phyloP scores from a whole-genome alignment of 1,139 yeast genomes.

The Kodamaea arcana region DNA sequence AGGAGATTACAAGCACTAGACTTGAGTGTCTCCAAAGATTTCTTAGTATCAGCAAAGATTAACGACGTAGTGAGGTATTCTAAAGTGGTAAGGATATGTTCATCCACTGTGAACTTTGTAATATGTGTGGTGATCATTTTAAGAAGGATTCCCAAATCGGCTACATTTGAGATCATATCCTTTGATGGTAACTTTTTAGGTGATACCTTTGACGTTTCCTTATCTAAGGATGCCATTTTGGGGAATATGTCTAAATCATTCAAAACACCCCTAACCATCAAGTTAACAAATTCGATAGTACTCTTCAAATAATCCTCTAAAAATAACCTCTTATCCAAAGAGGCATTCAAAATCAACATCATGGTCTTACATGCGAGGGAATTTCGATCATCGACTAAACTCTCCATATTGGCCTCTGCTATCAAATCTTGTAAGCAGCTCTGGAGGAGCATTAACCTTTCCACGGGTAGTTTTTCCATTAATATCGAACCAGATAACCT shows the following conservation, averaged over 20 bases:
- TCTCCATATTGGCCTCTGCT: constrained; percentile 6
- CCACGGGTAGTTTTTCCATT: constrained; percentile 5
- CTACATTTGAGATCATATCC: no score
- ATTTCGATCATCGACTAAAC: constrained; percentile 3
- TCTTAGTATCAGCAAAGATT: constrained; percentile 30
- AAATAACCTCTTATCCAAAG: constrained; percentile 40
- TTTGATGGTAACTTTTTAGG: no score
- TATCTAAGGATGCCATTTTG: no score
- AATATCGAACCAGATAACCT: constrained; percentile 3
- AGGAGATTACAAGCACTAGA: constrained; percentile 35
- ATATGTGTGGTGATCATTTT: constrained; percentile 10
- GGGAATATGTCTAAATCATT: no score
- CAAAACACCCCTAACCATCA: no score
- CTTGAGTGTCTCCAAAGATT: constrained; percentile 28
- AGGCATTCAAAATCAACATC: constrained; percentile 37
- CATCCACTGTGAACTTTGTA: constrained; percentile 31
- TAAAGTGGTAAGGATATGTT: constrained; percentile 43
- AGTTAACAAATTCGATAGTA: constrained; percentile 38
- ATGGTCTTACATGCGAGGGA: constrained; percentile 34
- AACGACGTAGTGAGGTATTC: constrained; percentile 44
- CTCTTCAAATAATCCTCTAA: constrained; percentile 41
- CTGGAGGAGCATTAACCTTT: constrained; percentile 8
- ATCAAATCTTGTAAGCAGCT: constrained; percentile 7
- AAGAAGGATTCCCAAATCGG: constrained; percentile 3
- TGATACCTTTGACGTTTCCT: no score